phyloP scores from a whole-genome alignment of 2,329 filamentous ascomycete species.

The Hirsutella rhossiliensis region DNA sequence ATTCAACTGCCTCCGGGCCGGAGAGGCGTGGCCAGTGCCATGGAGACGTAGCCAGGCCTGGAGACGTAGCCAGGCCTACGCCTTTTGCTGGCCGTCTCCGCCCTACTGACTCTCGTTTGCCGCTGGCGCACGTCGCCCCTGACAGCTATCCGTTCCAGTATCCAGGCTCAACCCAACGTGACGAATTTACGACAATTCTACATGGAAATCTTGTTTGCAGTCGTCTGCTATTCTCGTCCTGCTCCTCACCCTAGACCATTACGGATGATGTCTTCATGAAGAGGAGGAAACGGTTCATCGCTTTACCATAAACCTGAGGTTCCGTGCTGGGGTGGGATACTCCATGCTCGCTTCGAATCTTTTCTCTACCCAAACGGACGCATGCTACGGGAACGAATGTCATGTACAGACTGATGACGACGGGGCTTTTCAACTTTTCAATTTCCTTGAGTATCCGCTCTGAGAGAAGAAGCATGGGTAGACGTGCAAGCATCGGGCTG shows the following conservation, averaged over 20 bases:
- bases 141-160: neutral
- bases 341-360: no score
- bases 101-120: neutral
- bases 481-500: no score
- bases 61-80: neutral
- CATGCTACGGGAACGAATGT: no score
- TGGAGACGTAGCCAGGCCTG: conserved; percentile 11
- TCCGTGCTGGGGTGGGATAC: no score
- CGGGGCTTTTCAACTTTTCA: no score
- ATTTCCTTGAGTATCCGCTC: no score
- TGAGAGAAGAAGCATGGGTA: no score
- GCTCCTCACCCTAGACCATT: neutral
- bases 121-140: neutral
- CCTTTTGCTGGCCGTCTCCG: neutral
- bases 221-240: neutral
- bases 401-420: no score
- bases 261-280: neutral
- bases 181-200: neutral
- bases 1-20: conserved; percentile 33
- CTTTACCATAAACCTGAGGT: no score
- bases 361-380: no score
- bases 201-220: neutral
- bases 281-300: neutral
- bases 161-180: neutral
- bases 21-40: conserved; percentile 15